Conservation (phyloP, 2,329 filamentous ascomycete genomes). For the Lecanosticta acicola region DNA sequence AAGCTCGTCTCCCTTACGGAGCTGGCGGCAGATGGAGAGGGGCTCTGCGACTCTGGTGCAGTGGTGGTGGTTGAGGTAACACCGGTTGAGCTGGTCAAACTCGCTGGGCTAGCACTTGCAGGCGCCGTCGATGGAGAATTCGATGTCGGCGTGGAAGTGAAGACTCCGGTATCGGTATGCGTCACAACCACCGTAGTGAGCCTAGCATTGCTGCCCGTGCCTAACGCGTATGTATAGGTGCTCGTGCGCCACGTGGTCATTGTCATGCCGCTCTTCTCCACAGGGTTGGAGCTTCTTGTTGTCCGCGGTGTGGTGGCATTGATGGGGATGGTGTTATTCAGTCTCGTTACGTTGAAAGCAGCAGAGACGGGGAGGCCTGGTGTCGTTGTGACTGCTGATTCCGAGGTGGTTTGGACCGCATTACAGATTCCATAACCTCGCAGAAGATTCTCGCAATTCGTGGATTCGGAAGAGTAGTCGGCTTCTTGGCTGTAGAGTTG, state of each 20-base stretch:
- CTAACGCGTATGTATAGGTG: slow-evolving; percentile 10
- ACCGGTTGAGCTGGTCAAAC: not conserved
- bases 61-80: not conserved
- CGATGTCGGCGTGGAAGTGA: not conserved
- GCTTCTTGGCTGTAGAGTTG: slow-evolving; percentile 14
- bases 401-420: not conserved
- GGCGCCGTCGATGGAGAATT: not conserved
- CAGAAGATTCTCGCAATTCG: slow-evolving; percentile 14
- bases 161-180: slow-evolving; percentile 4
- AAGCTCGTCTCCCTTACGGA: not conserved
- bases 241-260: slow-evolving; percentile 1
- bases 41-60: not conserved
- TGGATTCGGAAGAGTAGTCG: slow-evolving; percentile 10
- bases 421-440: slow-evolving; percentile 14
- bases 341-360: not conserved
- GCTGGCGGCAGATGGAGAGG: not conserved
- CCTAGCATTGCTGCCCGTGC: slow-evolving; percentile 5
- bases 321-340: not conserved
- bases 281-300: not conserved
- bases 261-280: not conserved
- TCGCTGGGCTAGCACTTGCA: not conserved
- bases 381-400: not conserved
- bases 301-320: not conserved
- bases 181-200: slow-evolving; percentile 11
- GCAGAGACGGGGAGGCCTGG: not conserved